These are phyloP conservation scores for Blastobotrys terrestris DNA, from an alignment of 805 yeast species.

Conservation along the genomic window DNA sequence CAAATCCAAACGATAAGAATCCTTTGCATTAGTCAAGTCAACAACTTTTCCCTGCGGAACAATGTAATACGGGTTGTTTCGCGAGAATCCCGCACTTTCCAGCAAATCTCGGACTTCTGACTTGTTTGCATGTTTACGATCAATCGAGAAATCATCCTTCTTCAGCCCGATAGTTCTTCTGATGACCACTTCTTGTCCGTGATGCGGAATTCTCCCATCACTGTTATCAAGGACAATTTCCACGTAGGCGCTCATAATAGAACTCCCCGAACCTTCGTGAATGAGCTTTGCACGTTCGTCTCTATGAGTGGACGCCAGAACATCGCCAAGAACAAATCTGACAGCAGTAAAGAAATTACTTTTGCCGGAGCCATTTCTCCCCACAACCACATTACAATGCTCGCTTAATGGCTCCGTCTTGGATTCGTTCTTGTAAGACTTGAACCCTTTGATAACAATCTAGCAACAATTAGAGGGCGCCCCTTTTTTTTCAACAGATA, in stretches of 20 bases:
- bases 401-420: constrained; percentile 72
- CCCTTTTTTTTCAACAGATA: neutral
- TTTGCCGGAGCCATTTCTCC: constrained; percentile 95
- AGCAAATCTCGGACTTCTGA: constrained; percentile 73
- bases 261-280: constrained; percentile 73
- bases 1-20: constrained; percentile 67
- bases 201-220: constrained; percentile 67
- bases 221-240: constrained; percentile 81
- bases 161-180: constrained; percentile 90
- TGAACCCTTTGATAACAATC: constrained; percentile 85
- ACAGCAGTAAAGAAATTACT: constrained; percentile 94
- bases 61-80: constrained; percentile 87
- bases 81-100: constrained; percentile 89
- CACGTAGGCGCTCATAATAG: constrained; percentile 88
- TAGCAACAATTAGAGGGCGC: constrained; percentile 3
- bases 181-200: constrained; percentile 61
- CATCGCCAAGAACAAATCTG: constrained; percentile 85
- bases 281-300: constrained; percentile 83
- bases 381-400: constrained; percentile 75
- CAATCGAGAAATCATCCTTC: constrained; percentile 84
- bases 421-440: constrained; percentile 83
- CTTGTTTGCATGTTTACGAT: constrained; percentile 71
- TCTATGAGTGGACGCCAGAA: constrained; percentile 68
- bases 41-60: constrained; percentile 96
- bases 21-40: constrained; percentile 81